Conservation (phyloP, 495 filamentous ascomycete genomes). For the Neurospora sp. region DNA sequence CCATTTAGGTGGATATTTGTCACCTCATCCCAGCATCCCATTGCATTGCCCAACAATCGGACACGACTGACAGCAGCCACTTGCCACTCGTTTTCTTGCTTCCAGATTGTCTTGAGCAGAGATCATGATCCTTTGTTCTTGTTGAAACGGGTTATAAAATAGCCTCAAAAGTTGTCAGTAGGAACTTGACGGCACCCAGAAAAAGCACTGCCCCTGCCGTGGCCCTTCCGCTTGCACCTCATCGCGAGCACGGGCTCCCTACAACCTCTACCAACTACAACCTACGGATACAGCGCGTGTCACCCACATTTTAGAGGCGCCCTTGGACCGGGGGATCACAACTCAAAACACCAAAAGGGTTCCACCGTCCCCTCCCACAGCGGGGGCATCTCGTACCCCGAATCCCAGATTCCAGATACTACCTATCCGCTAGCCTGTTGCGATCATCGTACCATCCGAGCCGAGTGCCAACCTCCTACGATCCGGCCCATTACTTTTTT, state of each 20-base stretch:
- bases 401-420: neutral
- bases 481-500: neutral
- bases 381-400: neutral
- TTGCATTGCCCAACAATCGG: neutral
- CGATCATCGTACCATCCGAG: neutral
- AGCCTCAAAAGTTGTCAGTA: neutral
- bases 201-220: neutral
- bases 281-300: neutral
- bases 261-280: neutral
- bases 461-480: constrained; percentile 3
- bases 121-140: neutral
- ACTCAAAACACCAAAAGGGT: neutral
- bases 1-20: neutral
- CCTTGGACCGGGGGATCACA: neutral
- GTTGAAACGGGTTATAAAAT: neutral
- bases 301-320: neutral
- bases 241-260: neutral
- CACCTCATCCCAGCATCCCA: neutral
- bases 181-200: neutral
- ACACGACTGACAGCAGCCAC: neutral
- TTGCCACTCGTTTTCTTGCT: neutral
- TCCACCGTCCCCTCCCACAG: neutral
- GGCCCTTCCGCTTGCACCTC: neutral
- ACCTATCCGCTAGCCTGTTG: neutral
- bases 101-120: neutral